phyloP scores from a whole-genome alignment of 208 protist species.

The Trypanosomatidae sp. region DNA sequence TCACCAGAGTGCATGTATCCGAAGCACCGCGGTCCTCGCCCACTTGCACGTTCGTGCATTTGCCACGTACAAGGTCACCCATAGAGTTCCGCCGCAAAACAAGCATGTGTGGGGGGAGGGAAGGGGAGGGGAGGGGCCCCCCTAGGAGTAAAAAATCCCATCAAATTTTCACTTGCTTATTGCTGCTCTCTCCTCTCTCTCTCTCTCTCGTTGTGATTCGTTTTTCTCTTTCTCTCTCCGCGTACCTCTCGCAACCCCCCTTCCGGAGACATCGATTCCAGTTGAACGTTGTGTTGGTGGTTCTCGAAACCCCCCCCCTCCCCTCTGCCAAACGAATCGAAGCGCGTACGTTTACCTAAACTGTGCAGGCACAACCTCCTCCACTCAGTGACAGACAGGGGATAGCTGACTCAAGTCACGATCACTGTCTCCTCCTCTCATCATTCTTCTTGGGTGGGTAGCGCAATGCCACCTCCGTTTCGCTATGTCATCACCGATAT shows the following conservation, averaged over 20 bases:
- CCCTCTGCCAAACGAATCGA: not conserved
- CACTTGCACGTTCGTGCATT: not conserved
- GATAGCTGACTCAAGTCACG: not conserved
- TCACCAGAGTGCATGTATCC: not conserved
- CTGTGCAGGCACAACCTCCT: not conserved
- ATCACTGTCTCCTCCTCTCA: not conserved
- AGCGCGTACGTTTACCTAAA: not conserved
- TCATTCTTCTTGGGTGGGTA: not conserved
- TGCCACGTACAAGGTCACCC: not conserved
- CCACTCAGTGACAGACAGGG: not conserved
- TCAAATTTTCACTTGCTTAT: not conserved
- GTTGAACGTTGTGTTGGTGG: not conserved
- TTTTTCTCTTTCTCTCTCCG: not conserved
- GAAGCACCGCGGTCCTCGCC: not conserved
- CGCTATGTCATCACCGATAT: conserved; percentile 54
- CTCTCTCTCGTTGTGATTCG: no score
- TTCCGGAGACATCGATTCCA: not conserved
- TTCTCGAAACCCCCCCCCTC: not conserved
- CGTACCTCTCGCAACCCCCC: not conserved
- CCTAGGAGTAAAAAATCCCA: no score
- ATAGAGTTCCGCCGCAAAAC: no score
- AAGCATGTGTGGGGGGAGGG: no score
- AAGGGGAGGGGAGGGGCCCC: no score
- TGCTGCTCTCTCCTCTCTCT: not conserved
- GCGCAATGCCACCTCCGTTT: conserved; percentile 20